Evolutionary conservation across 176 grass and related monocot species (phyloP).

Genomic region (Elymus sibiricus): DNA sequence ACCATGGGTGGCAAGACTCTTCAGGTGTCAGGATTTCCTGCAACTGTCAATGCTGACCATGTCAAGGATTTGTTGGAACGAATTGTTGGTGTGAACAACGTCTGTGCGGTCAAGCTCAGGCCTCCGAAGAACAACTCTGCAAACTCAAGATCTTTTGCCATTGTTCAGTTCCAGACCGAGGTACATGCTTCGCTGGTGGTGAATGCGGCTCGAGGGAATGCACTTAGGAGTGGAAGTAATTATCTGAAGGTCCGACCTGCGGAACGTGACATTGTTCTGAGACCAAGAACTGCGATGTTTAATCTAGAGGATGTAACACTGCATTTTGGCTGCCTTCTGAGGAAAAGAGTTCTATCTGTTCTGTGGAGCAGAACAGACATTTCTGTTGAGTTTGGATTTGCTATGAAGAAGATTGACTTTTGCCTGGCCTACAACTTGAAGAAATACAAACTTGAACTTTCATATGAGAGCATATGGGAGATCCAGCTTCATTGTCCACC

Average conservation of each 20-base stretch:
- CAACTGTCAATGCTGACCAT: slow-evolving; percentile 24
- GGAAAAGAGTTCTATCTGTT: slow-evolving; percentile 42
- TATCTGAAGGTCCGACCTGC: slow-evolving; percentile 36
- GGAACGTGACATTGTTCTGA: slow-evolving; percentile 66
- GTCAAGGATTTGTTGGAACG: slow-evolving; percentile 55
- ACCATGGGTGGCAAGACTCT: slow-evolving; percentile 65
- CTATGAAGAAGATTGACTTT: slow-evolving; percentile 72
- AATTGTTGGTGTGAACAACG: slow-evolving; percentile 32
- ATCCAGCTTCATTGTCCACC: slow-evolving; percentile 67
- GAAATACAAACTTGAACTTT: slow-evolving; percentile 75
- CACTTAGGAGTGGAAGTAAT: slow-evolving; percentile 12
- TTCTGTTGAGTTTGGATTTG: slow-evolving; percentile 63
- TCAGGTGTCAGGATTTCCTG: slow-evolving; percentile 53
- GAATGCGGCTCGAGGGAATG: slow-evolving; percentile 3
- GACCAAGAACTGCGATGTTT: slow-evolving; percentile 58
- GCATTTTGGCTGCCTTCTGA: slow-evolving; percentile 72
- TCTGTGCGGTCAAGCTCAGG: slow-evolving; percentile 70
- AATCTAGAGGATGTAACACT: slow-evolving; percentile 20
- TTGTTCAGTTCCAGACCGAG: slow-evolving; percentile 72
- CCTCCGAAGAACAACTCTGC: slow-evolving; percentile 33
- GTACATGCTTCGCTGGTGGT: slow-evolving; percentile 40
- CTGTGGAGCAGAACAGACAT: slow-evolving; percentile 37
- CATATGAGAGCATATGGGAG: slow-evolving; percentile 95
- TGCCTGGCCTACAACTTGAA: neutral
- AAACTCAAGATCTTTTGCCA: slow-evolving; percentile 53